Evolutionary conservation across 2,329 filamentous ascomycete species (phyloP).

Genomic region (Fusarium liriodendri): DNA sequence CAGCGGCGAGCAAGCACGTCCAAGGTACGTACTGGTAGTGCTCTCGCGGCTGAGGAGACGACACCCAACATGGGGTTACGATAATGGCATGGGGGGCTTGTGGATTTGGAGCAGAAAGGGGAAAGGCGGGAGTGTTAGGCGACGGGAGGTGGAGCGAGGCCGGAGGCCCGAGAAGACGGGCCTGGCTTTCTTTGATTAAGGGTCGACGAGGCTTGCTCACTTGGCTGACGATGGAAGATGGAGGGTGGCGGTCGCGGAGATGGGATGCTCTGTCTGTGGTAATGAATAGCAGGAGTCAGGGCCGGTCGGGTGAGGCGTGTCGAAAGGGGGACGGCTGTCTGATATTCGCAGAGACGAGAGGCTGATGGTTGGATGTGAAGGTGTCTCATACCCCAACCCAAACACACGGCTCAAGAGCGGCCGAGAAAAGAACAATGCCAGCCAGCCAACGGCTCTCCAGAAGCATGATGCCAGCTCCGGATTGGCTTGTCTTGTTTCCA

Average conservation of each 20-base stretch:
- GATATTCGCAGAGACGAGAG: not conserved
- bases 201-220: constrained; percentile 44
- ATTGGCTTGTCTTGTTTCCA: constrained; percentile 18
- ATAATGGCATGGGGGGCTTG: constrained; percentile 30
- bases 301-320: constrained; percentile 8
- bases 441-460: constrained; percentile 14
- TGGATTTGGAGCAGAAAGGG: constrained; percentile 27
- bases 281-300: constrained; percentile 9
- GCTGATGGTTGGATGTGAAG: not conserved
- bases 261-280: constrained; percentile 7
- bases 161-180: constrained; percentile 41
- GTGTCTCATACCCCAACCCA: constrained; percentile 6
- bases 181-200: constrained; percentile 46
- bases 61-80: constrained; percentile 24
- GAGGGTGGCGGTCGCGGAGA: constrained; percentile 25
- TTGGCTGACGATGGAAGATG: constrained; percentile 31
- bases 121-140: constrained; percentile 33
- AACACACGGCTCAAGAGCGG: not conserved
- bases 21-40: constrained; percentile 22
- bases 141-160: constrained; percentile 42
- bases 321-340: constrained; percentile 12
- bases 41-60: constrained; percentile 17
- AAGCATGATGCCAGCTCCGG: constrained; percentile 10
- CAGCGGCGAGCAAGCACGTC: constrained; percentile 31
- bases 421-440: constrained; percentile 4